Evolutionary conservation across 2,329 filamentous ascomycete genomes (phyloP), one percentile per base, ranked within the genome.

Genomic region (Penicillium hordei): DNA sequence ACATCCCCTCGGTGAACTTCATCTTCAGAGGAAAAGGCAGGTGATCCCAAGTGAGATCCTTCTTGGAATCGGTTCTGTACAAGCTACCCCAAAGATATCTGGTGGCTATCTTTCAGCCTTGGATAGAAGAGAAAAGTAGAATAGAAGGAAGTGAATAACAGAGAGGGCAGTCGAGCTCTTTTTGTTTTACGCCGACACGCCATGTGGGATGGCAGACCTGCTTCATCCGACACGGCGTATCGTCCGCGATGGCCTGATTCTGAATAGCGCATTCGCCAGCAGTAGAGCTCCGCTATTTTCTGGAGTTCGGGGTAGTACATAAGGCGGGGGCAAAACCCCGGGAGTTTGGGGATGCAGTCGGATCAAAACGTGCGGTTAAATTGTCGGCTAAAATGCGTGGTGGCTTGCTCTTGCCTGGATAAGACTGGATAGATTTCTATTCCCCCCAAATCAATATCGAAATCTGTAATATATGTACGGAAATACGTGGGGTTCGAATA

Each of bases 1-100:
- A 76, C 75, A 76, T 76, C 53, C 75, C 74, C 33, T 74, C 70
- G 10, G 74, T 76, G 64, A 77, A 76, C 69, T 74, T 77, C 75
- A 77, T 76, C 19, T 63, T 74, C 59, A 36, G 25, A 38, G 29
- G 29, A 36, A 34, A 44, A 5, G 8, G 25, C 6, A 23, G 42
- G 25, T n/a, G n/a, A n/a, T 39, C 19, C 12, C 44, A 21, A 34
- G 34, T 21, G 27, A 49, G 29, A n/a, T 25, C 5, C 52, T 39
- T 12, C 15, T 33, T 42, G 10, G 3, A 17, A 34, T 42, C 1
- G 1, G 21, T n/a, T 33, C 5, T 49, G 15, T 5, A 23, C 17
- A 33, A 25, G 17, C 36, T 49, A 39, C 19, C 31, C 13, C 17
- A 17, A 40, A 36, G 29, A 36, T 31, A 15, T 19, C 21, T 36